phyloP scores from a whole-genome alignment of 805 yeast species.

The Clavispora santaluciae region DNA sequence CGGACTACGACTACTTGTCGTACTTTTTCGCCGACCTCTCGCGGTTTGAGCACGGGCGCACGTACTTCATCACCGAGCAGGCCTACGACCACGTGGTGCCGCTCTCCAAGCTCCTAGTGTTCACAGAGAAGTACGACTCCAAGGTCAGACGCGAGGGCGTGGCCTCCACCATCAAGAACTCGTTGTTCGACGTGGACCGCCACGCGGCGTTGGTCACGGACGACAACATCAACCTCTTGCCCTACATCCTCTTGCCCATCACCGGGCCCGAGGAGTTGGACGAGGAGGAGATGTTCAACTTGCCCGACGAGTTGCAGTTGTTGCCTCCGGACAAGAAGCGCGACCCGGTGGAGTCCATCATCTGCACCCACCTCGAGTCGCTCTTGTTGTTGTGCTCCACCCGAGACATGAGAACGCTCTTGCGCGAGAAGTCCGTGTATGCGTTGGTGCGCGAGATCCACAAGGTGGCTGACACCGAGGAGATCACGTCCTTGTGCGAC shows the following conservation, averaged over 20 bases:
- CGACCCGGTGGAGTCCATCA: slow-evolving; percentile 65
- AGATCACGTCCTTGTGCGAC: slow-evolving; percentile 67
- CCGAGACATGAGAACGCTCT: slow-evolving; percentile 61
- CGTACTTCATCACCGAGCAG: slow-evolving; percentile 70
- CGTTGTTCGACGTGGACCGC: slow-evolving; percentile 70
- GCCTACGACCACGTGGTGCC: slow-evolving; percentile 74
- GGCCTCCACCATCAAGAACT: slow-evolving; percentile 86
- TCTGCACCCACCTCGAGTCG: slow-evolving; percentile 73
- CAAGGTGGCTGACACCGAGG: slow-evolving; percentile 41
- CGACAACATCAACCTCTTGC: slow-evolving; percentile 65
- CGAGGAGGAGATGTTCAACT: slow-evolving; percentile 76
- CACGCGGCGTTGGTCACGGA: slow-evolving; percentile 61
- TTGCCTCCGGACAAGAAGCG: slow-evolving; percentile 70
- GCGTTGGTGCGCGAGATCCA: slow-evolving; percentile 85
- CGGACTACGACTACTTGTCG: slow-evolving; percentile 76
- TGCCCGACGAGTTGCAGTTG: slow-evolving; percentile 85
- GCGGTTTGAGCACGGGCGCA: slow-evolving; percentile 67
- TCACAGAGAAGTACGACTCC: slow-evolving; percentile 76
- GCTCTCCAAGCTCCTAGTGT: slow-evolving; percentile 71
- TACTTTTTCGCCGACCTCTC: slow-evolving; percentile 90
- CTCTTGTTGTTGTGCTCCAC: slow-evolving; percentile 77
- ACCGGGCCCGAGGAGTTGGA: slow-evolving; percentile 73
- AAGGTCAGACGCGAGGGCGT: slow-evolving; percentile 86
- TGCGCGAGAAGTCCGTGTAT: slow-evolving; percentile 81
- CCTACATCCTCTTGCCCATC: slow-evolving; percentile 76